Conservation (phyloP, 169 alveolate genomes). For the Plasmodium ovale region DNA sequence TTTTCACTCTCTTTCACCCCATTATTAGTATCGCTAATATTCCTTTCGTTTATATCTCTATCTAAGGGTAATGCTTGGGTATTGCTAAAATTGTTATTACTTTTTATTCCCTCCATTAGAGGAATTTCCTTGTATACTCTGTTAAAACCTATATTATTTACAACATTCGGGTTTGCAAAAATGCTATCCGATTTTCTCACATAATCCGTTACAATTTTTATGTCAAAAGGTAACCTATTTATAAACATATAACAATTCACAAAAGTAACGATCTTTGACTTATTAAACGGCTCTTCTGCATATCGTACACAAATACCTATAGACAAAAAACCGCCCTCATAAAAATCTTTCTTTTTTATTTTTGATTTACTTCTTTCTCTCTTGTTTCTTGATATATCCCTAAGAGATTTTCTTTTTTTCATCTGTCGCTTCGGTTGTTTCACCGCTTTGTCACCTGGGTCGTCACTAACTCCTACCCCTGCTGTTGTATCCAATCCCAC, state of each 20-base stretch:
- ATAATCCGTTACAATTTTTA: conserved; percentile 71
- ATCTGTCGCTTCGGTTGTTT: background rate
- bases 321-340: conserved; percentile 61
- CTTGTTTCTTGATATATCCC: conserved; percentile 1
- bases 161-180: conserved; percentile 15
- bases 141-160: conserved; percentile 5
- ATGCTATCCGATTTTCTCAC: conserved; percentile 10
- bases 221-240: conserved; percentile 84
- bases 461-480: background rate
- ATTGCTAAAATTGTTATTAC: background rate
- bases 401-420: conserved; percentile 3
- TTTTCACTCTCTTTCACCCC: background rate
- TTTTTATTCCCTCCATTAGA: conserved; percentile 13
- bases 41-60: conserved; percentile 1
- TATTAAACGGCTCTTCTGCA: conserved; percentile 85
- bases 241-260: conserved; percentile 86
- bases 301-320: conserved; percentile 87
- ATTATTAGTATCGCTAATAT: conserved; percentile 5
- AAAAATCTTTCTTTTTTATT: conserved; percentile 48
- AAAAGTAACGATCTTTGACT: conserved; percentile 85
- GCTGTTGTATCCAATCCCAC: no score
- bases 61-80: background rate
- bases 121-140: conserved; percentile 43
- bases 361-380: conserved; percentile 34
- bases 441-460: background rate